A percentile compares a stretch with the other conserved stretches of the same genome.
Conservation (phyloP, 2,329 filamentous ascomycete genomes). For the Clarireedia monteithiana region DNA sequence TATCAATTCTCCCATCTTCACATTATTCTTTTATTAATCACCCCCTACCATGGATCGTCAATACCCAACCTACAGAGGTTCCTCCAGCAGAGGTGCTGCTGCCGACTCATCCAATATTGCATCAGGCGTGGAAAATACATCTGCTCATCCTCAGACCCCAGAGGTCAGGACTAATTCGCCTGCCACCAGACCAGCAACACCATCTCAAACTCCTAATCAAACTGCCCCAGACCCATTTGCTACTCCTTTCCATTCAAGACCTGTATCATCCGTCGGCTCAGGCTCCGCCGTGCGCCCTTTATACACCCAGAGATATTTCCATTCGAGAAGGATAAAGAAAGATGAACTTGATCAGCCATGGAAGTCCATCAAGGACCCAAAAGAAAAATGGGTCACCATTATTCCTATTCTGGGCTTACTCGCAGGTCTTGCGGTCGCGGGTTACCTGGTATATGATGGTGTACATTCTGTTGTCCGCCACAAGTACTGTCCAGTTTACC, state of each 20-base stretch:
- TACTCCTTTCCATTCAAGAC: constrained; percentile 35
- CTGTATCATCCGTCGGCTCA: constrained; percentile 35
- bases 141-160: constrained; percentile 31
- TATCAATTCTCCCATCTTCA: background rate
- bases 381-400: constrained; percentile 82
- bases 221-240: constrained; percentile 25
- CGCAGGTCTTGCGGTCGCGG: constrained; percentile 60
- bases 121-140: no score
- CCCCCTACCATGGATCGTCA: background rate
- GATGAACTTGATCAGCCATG: constrained; percentile 71
- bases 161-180: constrained; percentile 27
- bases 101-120: no score
- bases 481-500: constrained; percentile 46
- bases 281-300: constrained; percentile 30
- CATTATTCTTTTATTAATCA: background rate
- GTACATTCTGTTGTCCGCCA: constrained; percentile 63
- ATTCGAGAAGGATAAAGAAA: constrained; percentile 50
- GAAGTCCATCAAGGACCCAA: constrained; percentile 64
- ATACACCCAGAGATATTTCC: constrained; percentile 23
- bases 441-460: constrained; percentile 69
- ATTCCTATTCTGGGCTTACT: constrained; percentile 66
- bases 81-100: constrained; percentile 11
- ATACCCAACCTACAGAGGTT: constrained; percentile 12
- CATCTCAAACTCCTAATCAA: constrained; percentile 13
- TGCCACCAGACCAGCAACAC: no score